phyloP scores from a whole-genome alignment of 306 rosid genomes.

The Clitoria ternatea region DNA sequence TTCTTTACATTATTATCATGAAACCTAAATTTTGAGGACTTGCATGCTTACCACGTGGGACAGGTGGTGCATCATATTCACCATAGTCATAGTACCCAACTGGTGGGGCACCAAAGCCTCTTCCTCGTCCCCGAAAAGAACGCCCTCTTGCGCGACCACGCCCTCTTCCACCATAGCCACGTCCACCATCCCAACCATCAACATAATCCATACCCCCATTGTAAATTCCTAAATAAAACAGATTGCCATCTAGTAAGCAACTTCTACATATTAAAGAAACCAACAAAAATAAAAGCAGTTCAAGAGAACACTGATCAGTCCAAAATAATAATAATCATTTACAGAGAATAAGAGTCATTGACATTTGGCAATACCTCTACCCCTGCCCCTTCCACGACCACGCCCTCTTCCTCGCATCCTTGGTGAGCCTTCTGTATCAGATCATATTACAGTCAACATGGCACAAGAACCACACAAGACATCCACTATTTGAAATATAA shows the following conservation, averaged over 20 bases:
- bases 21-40: background rate
- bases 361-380: conserved; percentile 49
- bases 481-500: background rate
- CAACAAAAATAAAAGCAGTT: background rate
- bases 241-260: background rate
- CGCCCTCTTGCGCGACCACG: conserved; percentile 69
- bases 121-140: conserved; percentile 52
- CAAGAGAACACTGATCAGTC: background rate
- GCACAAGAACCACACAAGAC: background rate
- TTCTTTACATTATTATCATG: background rate
- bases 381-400: conserved; percentile 77
- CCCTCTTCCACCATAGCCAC: conserved; percentile 70
- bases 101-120: conserved; percentile 51
- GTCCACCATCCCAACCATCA: conserved; percentile 75
- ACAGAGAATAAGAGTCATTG: conserved; percentile 19
- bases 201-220: conserved; percentile 69
- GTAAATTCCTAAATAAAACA: conserved; percentile 47
- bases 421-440: conserved; percentile 62
- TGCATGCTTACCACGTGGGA: conserved; percentile 54
- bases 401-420: conserved; percentile 63
- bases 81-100: conserved; percentile 61
- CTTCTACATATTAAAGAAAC: background rate
- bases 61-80: conserved; percentile 61
- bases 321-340: background rate
- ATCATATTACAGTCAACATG: conserved; percentile 7